phyloP scores from a whole-genome alignment of 495 filamentous ascomycete species.

The Talaromyces stipitatus region DNA sequence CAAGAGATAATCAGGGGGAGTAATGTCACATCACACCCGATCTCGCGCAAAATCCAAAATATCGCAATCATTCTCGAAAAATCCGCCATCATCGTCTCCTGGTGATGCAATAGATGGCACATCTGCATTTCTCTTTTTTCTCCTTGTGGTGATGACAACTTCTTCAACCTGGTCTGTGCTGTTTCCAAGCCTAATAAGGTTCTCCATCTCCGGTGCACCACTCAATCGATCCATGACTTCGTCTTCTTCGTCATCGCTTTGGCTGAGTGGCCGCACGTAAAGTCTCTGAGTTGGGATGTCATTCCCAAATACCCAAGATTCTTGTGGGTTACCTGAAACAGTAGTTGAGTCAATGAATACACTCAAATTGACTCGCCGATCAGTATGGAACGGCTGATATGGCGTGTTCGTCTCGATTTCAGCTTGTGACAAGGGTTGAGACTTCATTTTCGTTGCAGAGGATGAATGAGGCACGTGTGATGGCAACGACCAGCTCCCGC shows the following conservation, averaged over 20 bases:
- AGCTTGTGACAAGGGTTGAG: conserved; percentile 63
- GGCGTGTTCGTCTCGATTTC: conserved; percentile 91
- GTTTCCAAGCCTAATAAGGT: conserved; percentile 43
- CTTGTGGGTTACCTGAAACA: conserved; percentile 13
- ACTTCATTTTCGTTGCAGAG: conserved; percentile 21
- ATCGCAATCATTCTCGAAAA: conserved; percentile 93
- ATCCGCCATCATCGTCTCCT: conserved; percentile 62
- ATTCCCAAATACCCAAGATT: conserved; percentile 67
- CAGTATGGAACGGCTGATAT: conserved; percentile 87
- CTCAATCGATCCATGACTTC: conserved; percentile 27
- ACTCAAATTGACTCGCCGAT: conserved; percentile 65
- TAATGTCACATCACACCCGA: conserved; percentile 46
- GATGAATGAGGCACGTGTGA: conserved; percentile 24
- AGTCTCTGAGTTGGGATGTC: conserved; percentile 53
- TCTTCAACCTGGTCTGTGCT: conserved; percentile 65
- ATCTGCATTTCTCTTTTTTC: conserved; percentile 44
- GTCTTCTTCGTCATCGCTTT: conserved; percentile 46
- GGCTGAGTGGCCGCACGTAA: conserved; percentile 44
- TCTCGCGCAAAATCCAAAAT: conserved; percentile 87
- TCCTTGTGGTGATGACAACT: conserved; percentile 70
- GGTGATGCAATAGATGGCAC: background rate
- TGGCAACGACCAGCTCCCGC: conserved; percentile 27
- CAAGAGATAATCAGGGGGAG: conserved; percentile 4
- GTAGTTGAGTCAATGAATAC: conserved; percentile 37
- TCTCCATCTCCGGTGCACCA: conserved; percentile 41